phyloP scores from a whole-genome alignment of 768 basidiomycete genomes.

The Cyclocybe cylindracea region DNA sequence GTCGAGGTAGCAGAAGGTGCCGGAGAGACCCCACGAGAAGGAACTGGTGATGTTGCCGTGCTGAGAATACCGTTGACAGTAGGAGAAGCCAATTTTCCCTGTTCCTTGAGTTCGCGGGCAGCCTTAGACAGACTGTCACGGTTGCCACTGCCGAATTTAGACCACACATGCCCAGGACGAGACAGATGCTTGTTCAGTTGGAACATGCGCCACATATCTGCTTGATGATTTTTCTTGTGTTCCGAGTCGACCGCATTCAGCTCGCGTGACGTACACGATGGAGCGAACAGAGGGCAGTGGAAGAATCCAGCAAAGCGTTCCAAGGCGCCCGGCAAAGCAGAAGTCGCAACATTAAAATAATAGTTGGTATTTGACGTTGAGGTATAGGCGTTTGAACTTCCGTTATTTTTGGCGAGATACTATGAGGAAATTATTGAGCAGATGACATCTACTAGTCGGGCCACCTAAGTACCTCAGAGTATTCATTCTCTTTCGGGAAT shows the following conservation, averaged over 20 bases:
- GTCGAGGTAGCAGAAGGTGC: constrained; percentile 55
- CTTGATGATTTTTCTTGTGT: constrained; percentile 93
- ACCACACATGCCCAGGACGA: constrained; percentile 79
- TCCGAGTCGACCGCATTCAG: constrained; percentile 96
- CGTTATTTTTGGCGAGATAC: constrained; percentile 83
- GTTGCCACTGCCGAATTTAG: constrained; percentile 91
- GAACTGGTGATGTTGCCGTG: constrained; percentile 41
- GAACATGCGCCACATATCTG: constrained; percentile 91
- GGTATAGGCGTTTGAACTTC: constrained; percentile 90
- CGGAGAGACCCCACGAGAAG: constrained; percentile 61
- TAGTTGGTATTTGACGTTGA: constrained; percentile 91
- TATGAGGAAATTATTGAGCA: constrained; percentile 20
- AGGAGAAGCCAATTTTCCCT: constrained; percentile 38
- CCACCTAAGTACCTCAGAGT: constrained; percentile 62
- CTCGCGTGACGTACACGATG: constrained; percentile 86
- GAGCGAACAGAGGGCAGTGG: constrained; percentile 86
- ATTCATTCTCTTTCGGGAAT: constrained; percentile 93
- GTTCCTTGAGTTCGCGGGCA: constrained; percentile 56
- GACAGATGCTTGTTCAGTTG: constrained; percentile 90
- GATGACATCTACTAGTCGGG: background rate
- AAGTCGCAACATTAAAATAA: constrained; percentile 69
- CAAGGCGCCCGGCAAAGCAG: constrained; percentile 67
- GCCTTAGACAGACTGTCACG: constrained; percentile 68
- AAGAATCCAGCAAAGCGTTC: constrained; percentile 87
- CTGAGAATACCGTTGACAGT: constrained; percentile 23